Evolutionary conservation across 2,329 filamentous ascomycete genomes (phyloP), one percentile per base, ranked within the genome.

Genomic region (Fusarium goolgardi): DNA sequence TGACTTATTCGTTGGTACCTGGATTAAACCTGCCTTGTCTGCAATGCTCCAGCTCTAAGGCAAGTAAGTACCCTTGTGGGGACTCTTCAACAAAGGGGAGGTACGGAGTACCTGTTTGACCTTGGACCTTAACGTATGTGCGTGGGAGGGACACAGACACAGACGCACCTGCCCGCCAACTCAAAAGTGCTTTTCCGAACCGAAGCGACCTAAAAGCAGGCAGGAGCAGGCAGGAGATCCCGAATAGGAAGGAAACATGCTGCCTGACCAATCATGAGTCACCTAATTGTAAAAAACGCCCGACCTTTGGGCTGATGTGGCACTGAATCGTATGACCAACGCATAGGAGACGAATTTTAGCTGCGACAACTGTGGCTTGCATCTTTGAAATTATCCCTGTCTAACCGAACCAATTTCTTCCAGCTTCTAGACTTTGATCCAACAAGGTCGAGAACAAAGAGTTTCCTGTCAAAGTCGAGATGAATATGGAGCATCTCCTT

Each of bases 291-390:
- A 55, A 74, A 63, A 74, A 74, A 62, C 71, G 27, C 56, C 59
- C 53, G 70, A 73, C 65, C 29, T 65, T 74, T 74, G 67, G 57
- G 69, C 63, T 61, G 70, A 73, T 74, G 72, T 74, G 71, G 72
- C 67, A 70, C 72, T 73, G 69, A 71, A 72, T 74, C 72, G 72
- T 72, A 74, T 70, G 72, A 72, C 67, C 55, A 65, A 44, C 35
- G 21, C 29, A 51, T 43, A 21, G 45, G 27, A 20, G 52, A 43
- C 23, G 49, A n/a, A 39, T 45, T 39, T 25, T 53, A 29, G 40
- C 23, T 40, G 52, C n/a, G 31, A n/a, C 31, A 50, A 39, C 21
- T 63, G 59, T 64, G 61, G 61, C 59, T 55, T 40, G 29, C 49
- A 10, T 6, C 18, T 31, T 10, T 29, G 13, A 13, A 23, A 31